Evolutionary conservation across 352 stramenopile genomes (phyloP), one percentile per base, ranked within the genome.

Genomic region (Phytophthora podocarpi): DNA sequence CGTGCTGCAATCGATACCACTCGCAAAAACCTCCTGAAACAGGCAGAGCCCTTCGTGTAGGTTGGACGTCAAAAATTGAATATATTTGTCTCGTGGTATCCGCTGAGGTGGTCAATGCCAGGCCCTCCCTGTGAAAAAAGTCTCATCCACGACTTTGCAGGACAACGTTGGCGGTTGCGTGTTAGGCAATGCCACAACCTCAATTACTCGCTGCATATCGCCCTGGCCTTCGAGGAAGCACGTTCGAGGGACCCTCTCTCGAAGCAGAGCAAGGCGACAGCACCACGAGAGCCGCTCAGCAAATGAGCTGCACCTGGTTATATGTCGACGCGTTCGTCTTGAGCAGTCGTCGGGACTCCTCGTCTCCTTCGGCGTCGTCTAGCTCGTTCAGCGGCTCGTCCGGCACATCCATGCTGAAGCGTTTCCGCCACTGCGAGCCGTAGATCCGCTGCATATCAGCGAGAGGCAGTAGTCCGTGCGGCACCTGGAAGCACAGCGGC

Each of bases 341-440:
- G 28, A 67, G 66, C 48, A 74, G 40, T 52, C 66, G 42, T 57
- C 61, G 53, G 15, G 52, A 56, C 40, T 72, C 61, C 30, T 61
- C 69, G n/a, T 45, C 35, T 31, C 40, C 53, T 27, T 70, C 68
- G 24, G 59, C 51, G 36, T 78, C 70, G 40, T 86, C 64, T 32
- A 73, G 64, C 57, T 82, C 74, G 40, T 77, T 73, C 56, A 70
- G 42, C 15, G 57, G 60, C 43, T 82, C 70, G 30, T 82, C 76
- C 24, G 67, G 59, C n/a, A 76, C 55, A 57, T 85, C 73, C 67
- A 85, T 78, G 35, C 76, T 85, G 47, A 82, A 82, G 43, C 76
- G 73, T 51, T 83, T 83, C 32, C 43, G 60, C 57, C 54, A 71
- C 50, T 73, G 58, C 39, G 51, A 66, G n/a, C 46, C 48, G 31